phyloP scores from a whole-genome alignment of 1,284 basidiomycete species.

The Apiotrichum veenhuisii region DNA sequence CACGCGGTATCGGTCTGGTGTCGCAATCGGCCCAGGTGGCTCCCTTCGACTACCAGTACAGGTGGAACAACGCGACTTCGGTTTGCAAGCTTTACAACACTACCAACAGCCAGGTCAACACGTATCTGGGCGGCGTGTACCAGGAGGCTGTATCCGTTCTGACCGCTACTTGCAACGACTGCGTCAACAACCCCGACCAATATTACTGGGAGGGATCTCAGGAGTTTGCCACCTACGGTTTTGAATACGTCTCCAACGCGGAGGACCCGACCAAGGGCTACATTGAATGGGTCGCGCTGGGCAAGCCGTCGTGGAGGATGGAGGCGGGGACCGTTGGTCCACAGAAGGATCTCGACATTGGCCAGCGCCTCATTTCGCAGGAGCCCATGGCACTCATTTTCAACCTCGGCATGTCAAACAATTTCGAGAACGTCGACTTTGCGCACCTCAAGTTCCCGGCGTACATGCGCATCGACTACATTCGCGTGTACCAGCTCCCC shows the following conservation, averaged over 20 bases:
- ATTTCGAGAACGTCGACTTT: constrained; percentile 51
- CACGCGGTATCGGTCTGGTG: constrained; percentile 18
- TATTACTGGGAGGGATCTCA: constrained; percentile 53
- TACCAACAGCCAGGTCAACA: constrained; percentile 61
- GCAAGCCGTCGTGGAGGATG: constrained; percentile 56
- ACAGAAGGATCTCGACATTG: constrained; percentile 57
- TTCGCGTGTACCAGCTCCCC: constrained; percentile 51
- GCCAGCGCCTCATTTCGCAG: constrained; percentile 67
- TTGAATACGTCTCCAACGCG: constrained; percentile 66
- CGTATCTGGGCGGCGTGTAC: constrained; percentile 69
- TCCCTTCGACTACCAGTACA: constrained; percentile 63
- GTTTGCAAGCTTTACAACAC: constrained; percentile 37
- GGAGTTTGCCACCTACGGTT: constrained; percentile 56
- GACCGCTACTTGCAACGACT: constrained; percentile 49
- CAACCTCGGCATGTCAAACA: constrained; percentile 45
- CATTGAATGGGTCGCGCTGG: constrained; percentile 64
- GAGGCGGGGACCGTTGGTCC: constrained; percentile 58
- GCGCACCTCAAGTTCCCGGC: constrained; percentile 49
- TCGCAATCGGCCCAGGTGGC: constrained; percentile 38
- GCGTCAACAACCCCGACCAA: background rate
- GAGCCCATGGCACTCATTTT: constrained; percentile 63
- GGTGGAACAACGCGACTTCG: constrained; percentile 57
- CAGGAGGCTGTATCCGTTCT: constrained; percentile 75
- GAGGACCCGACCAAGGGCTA: constrained; percentile 57
- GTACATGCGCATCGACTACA: constrained; percentile 50